These are phyloP conservation scores for Candida sakaeoensis DNA, from an alignment of 805 yeast genomes.

Conservation along the genomic window DNA sequence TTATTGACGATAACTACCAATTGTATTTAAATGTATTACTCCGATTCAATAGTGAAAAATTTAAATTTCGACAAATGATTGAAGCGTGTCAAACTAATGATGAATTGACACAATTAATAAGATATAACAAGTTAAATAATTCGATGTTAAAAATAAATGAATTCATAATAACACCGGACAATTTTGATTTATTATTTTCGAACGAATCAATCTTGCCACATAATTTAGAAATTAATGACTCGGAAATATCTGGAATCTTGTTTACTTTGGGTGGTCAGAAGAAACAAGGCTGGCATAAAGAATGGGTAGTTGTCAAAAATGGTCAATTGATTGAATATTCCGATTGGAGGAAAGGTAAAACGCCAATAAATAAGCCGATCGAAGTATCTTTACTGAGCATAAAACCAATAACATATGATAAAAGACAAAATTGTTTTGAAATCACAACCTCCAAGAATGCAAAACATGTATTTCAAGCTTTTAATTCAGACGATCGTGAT, in stretches of 20 bases:
- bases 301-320: slow-evolving; percentile 74
- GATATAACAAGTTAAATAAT: slow-evolving; percentile 22
- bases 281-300: slow-evolving; percentile 79
- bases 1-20: slow-evolving; percentile 19
- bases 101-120: slow-evolving; percentile 32
- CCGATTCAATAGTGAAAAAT: slow-evolving; percentile 39
- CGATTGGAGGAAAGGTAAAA: slow-evolving; percentile 74
- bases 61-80: slow-evolving; percentile 38
- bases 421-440: slow-evolving; percentile 63
- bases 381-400: slow-evolving; percentile 66
- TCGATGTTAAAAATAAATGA: slow-evolving; percentile 12
- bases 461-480: slow-evolving; percentile 72
- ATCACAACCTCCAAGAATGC: slow-evolving; percentile 64
- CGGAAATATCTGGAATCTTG: slow-evolving; percentile 46
- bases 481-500: slow-evolving; percentile 60
- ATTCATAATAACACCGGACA: slow-evolving; percentile 19
- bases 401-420: slow-evolving; percentile 45
- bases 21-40: slow-evolving; percentile 32
- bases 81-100: slow-evolving; percentile 38
- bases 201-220: slow-evolving; percentile 7
- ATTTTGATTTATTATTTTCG: slow-evolving; percentile 29
- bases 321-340: slow-evolving; percentile 68
- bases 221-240: slow-evolving; percentile 13
- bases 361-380: slow-evolving; percentile 61
- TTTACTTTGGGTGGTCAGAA: slow-evolving; percentile 59